Evolutionary conservation across 108 stramenopile species (phyloP).

Genomic region (Cylindrotheca fusiformis): DNA sequence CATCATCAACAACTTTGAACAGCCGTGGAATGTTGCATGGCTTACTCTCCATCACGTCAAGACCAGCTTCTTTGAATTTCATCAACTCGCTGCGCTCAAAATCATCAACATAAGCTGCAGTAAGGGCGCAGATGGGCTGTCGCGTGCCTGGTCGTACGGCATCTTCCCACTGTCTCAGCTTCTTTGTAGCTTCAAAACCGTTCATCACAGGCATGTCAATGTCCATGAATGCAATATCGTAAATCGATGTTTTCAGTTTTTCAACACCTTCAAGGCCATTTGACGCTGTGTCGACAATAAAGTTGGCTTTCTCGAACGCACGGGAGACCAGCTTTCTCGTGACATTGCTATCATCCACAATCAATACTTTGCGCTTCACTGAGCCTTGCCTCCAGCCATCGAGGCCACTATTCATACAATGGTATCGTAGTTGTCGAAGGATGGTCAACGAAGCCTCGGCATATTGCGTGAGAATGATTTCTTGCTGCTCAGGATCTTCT

Average conservation of each 20-base stretch:
- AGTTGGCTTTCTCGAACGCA: conserved; percentile 87
- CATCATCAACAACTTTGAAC: conserved; percentile 91
- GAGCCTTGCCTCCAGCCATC: conserved; percentile 90
- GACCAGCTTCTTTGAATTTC: conserved; percentile 88
- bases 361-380: conserved; percentile 76
- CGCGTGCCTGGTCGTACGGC: conserved; percentile 74
- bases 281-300: conserved; percentile 86
- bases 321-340: conserved; percentile 80
- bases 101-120: conserved; percentile 84
- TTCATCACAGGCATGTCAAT: conserved; percentile 96
- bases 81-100: conserved; percentile 82
- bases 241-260: conserved; percentile 85
- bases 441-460: conserved; percentile 88
- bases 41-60: conserved; percentile 91
- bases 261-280: conserved; percentile 86
- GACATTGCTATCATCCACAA: conserved; percentile 84
- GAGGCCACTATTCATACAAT: conserved; percentile 89
- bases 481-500: conserved; percentile 74
- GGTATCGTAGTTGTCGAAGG: conserved; percentile 84
- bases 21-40: conserved; percentile 86
- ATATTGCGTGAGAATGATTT: conserved; percentile 81
- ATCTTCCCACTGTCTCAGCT: conserved; percentile 85
- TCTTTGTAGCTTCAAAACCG: conserved; percentile 88
- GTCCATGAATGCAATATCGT: conserved; percentile 95
- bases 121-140: conserved; percentile 90